Percentiles rank a stretch among this genome's conserved stretches.
phyloP scores from a whole-genome alignment of 2,329 filamentous ascomycete species.

The Penicillium fuscoglaucum region DNA sequence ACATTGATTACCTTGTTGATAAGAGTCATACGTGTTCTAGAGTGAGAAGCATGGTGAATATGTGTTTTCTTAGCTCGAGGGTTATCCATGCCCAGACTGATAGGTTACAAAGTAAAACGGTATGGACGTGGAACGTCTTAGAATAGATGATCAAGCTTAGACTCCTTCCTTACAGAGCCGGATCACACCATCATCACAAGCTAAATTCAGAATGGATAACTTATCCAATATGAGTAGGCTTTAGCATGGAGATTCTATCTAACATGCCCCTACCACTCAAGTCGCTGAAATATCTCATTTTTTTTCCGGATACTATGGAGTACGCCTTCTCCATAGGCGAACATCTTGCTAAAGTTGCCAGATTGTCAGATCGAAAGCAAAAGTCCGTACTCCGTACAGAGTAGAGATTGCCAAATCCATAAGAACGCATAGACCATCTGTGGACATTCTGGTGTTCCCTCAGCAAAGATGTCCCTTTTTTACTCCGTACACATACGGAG shows the following conservation, averaged over 20 bases:
- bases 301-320: background rate
- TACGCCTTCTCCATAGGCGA: background rate
- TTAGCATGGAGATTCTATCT: background rate
- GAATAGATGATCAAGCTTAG: conserved; percentile 1
- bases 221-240: background rate
- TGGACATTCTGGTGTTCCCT: background rate
- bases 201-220: conserved; percentile 2
- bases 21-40: background rate
- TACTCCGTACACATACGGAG: background rate
- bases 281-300: background rate
- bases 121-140: background rate
- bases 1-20: background rate
- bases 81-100: background rate
- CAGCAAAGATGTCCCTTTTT: background rate
- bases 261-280: background rate
- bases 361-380: conserved; percentile 1
- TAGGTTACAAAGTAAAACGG: conserved; percentile 5
- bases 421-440: background rate
- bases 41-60: background rate
- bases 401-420: background rate
- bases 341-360: background rate
- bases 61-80: background rate
- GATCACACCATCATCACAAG: conserved; percentile 24
- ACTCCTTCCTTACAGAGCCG: conserved; percentile 10
- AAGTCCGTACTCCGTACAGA: background rate